phyloP scores from a whole-genome alignment of 2,329 filamentous ascomycete species.

The Verticillium albo-atrum region DNA sequence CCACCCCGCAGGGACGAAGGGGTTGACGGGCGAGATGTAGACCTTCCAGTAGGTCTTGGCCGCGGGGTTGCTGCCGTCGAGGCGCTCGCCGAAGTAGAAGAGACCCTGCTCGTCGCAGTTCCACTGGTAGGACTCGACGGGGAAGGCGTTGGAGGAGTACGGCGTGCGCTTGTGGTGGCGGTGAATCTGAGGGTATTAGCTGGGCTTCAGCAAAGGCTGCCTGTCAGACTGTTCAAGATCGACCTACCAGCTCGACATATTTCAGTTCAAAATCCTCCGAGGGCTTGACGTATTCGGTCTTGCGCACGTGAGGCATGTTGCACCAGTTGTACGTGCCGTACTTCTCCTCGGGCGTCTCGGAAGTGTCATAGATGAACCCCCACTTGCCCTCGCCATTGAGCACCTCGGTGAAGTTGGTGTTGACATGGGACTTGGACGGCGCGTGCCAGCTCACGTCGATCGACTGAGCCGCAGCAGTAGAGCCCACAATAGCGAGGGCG shows the following conservation, averaged over 20 bases:
- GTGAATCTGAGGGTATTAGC: conserved; percentile 52
- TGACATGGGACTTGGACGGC: conserved; percentile 51
- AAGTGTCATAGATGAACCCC: conserved; percentile 71
- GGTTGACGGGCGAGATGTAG: conserved; percentile 59
- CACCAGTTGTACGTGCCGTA: conserved; percentile 76
- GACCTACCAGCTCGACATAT: conserved; percentile 70
- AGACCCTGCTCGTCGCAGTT: conserved; percentile 66
- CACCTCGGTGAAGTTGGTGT: conserved; percentile 50
- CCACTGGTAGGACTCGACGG: conserved; percentile 68
- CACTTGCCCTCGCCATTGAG: conserved; percentile 59
- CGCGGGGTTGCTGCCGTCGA: conserved; percentile 38
- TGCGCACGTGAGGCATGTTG: conserved; percentile 82
- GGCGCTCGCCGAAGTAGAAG: conserved; percentile 63
- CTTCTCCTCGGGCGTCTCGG: conserved; percentile 45
- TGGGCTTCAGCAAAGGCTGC: background rate
- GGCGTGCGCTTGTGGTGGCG: conserved; percentile 83
- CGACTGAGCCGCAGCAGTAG: conserved; percentile 6
- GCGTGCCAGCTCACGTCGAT: conserved; percentile 53
- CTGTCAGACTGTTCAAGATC: background rate
- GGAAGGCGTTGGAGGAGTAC: conserved; percentile 74
- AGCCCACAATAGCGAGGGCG: conserved; percentile 6
- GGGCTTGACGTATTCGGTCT: conserved; percentile 55
- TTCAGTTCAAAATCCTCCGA: conserved; percentile 55
- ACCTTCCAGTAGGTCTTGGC: conserved; percentile 62
- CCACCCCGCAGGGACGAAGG: conserved; percentile 63